Base-by-base conservation (phyloP, 257 asterid genomes). In the Verbascum thapsus region DNA sequence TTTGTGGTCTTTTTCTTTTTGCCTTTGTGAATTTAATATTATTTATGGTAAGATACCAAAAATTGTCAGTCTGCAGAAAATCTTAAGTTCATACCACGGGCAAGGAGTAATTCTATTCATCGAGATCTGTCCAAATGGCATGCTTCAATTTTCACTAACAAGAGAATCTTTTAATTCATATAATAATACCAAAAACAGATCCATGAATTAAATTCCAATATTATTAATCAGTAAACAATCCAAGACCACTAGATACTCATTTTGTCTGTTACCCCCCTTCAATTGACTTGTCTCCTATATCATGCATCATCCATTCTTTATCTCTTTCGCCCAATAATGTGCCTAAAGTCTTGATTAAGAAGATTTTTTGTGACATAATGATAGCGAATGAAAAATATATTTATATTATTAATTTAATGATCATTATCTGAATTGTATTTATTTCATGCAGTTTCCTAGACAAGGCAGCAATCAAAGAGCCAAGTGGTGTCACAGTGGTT, bases 381-480 rank as follows among this genome's bases (percentile, higher is more conserved):
- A 26, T 26, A 26, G 5, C 5, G 32, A 26, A 26, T 26, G 32
- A 5, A 26, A 1, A 26, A 26, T 26, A 26, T 26, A 2, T 26
- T 2, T 26, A n/a, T n/a, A n/a, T n/a, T n/a, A n/a, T n/a, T n/a
- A n/a, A n/a, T n/a, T n/a, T n/a, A 26, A 26, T 26, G 32, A 1
- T 26, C 23, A 26, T 47, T 16, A 19, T 30, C 19, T 43, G 39
- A 49, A 26, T 26, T 56, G 23, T 42, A 16, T 30, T 64, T 32
- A 9, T 32, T 55, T 32, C 1, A 19, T 16, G 8, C 60, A 79
- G 84, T 5, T 79, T 76, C 70, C 76, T 91, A 69, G 96, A 88
- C 78, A 88, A 75, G 80, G 96, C 96, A 15, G 96, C 98, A n/a
- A 81, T 88, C 53, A 86, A 74, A 72, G 84, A 65, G 16, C 42